Evolutionary conservation across 768 basidiomycete genomes (phyloP), one percentile per base, ranked within the genome.

Genomic region (Xerocomus spinulosus): DNA sequence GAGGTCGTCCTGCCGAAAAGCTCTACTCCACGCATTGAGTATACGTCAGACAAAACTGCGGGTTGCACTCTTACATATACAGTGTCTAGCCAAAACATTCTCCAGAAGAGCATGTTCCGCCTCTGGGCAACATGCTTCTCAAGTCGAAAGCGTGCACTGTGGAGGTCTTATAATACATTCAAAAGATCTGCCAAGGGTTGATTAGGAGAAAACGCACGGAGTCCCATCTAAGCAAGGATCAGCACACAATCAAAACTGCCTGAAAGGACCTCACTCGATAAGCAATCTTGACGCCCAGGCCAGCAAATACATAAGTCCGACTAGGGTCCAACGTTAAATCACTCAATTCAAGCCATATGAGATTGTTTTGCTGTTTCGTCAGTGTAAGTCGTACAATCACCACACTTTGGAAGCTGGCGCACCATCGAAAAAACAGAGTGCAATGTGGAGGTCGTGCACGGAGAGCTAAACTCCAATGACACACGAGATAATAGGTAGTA

Each of bases 51-150:
- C 12, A 30, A 9, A 5, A 28, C 5, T 3, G 15, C 28, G n/a
- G 15, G 3, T 25, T 53, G 68, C 17, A 10, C 8, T 17, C 60
- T 57, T 55, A 87, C 86, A 32, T 77, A 64, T 73, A 78, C 79
- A 0, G 81, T 80, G 55, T 87, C 86, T 24, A 77, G 59, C 21
- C 70, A 54, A 56, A 83, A 86, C n/a, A 87, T 61, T 40, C 82
- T 78, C 83, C 85, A 89, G 59, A 86, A 87, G 10, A 83, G 66
- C 18, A 70, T 70, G 44, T 71, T 75, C 15, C 85, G 77, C 46
- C 72, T 68, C 49, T 80, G 69, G 15, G 69, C 60, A 33, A 70
- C 62, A 18, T 66, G 62, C 23, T 73, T 69, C 15, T 73, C 69
- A 5, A 87, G 68, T 24, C 79, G 75, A 80, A 84, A 87, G 23